phyloP scores from a whole-genome alignment of 306 rosid genomes.

The Echinosophora koreensis region DNA sequence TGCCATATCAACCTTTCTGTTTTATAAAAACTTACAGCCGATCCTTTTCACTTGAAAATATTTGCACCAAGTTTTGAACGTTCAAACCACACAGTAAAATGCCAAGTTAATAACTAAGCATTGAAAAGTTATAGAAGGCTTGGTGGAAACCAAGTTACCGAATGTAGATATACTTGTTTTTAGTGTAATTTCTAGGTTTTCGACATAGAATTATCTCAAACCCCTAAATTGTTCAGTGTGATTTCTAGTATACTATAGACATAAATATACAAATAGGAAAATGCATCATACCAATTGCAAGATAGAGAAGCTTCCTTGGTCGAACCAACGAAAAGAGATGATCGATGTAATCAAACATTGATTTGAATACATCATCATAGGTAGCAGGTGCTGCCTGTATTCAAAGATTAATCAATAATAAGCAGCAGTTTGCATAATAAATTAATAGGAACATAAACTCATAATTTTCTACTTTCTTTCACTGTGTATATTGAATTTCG shows the following conservation, averaged over 20 bases:
- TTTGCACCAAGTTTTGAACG: conserved; percentile 27
- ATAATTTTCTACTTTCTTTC: neutral
- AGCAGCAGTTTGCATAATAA: conserved; percentile 30
- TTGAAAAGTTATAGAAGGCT: conserved; percentile 18
- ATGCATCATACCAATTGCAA: conserved; percentile 81
- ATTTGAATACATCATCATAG: conserved; percentile 80
- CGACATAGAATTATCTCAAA: conserved; percentile 19
- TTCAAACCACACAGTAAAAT: neutral
- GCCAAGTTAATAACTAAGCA: neutral
- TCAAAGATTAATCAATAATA: conserved; percentile 38
- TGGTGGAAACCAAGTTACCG: conserved; percentile 19
- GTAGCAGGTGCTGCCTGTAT: conserved; percentile 91
- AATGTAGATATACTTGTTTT: conserved; percentile 33
- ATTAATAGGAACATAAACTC: neutral
- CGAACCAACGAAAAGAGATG: conserved; percentile 92
- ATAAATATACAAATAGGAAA: conserved; percentile 34
- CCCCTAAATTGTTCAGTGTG: neutral
- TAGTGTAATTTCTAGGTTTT: conserved; percentile 24
- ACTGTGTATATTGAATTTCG: conserved; percentile 8
- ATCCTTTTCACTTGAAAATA: conserved; percentile 30
- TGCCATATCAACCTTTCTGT: neutral
- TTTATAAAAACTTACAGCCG: conserved; percentile 31
- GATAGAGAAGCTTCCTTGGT: conserved; percentile 92
- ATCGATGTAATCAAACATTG: conserved; percentile 86
- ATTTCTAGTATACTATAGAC: neutral